Evolutionary conservation across 371 early-diverging fungal genomes (phyloP), one percentile per base, ranked within the genome.

Genomic region (Saksenaea vasiformis): DNA sequence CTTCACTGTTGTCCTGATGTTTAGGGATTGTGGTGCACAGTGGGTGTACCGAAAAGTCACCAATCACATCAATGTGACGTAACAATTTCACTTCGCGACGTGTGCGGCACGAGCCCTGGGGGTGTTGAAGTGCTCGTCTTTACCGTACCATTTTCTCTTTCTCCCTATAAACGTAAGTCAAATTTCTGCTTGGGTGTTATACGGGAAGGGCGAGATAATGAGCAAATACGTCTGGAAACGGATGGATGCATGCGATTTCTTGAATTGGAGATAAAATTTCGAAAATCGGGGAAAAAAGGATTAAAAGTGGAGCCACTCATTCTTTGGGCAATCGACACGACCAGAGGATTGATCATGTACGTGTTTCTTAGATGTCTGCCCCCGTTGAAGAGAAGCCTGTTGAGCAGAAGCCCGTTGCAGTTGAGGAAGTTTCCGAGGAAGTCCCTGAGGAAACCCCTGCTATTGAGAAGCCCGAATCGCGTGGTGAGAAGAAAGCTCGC

Each of bases 401-500:
- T 38, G 66, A 68, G 64, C 63, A 63, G 43, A 68, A 65, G 65
- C 67, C 70, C 56, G 65, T 58, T 28, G 43, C 58, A 38, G 61
- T 62, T 55, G 65, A 68, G 59, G 68, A 67, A 60, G 60, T 68
- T 26, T 58, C 51, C 37, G 68, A 64, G 39, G 68, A 69, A 47
- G 39, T 65, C 53, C 54, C 59, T 31, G 69, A 73, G 51, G 76
- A 60, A 22, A 64, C 56, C 64, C 67, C 54, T 54, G 81, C 60
- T 43, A 72, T 70, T 66, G 79, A 77, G 62, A 84, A 79, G 67
- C 68, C 73, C 67, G 89, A 87, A 76, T 85, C 85, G 78, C 92
- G 91, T 69, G 87, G 89, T 65, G 97, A 97, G 83, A 93, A 92
- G 89, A 95, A 97, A 91, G 96, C 95, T 66, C 91, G 97, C 79